Evolutionary conservation across 495 filamentous ascomycete genomes (phyloP).

Genomic region (Aspergillus cavernicola): DNA sequence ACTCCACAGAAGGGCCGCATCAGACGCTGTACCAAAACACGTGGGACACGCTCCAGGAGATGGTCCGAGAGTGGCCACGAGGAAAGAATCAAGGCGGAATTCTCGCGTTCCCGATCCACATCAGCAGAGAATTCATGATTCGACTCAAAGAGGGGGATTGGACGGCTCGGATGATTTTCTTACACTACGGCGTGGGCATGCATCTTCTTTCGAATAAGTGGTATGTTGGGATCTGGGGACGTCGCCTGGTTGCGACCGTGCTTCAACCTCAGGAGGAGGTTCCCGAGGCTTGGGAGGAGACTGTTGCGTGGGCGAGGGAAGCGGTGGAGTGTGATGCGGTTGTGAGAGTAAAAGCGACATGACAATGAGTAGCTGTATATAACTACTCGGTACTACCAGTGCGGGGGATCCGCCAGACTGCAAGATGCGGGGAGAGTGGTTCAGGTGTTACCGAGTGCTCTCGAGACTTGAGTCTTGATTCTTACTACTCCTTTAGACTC

Average conservation of each 20-base stretch:
- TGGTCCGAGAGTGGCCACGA: conserved; percentile 33
- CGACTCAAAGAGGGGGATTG: conserved; percentile 32
- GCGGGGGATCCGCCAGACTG: too few species aligned
- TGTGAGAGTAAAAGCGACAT: too few species aligned
- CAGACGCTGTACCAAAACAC: conserved; percentile 20
- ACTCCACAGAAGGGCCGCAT: conserved; percentile 12
- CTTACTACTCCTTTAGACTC: too few species aligned
- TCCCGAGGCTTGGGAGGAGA: conserved; percentile 29
- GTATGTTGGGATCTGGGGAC: conserved; percentile 37
- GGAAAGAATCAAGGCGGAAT: conserved; percentile 30
- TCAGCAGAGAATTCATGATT: conserved; percentile 26
- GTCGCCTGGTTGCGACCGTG: conserved; percentile 32
- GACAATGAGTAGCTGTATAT: too few species aligned
- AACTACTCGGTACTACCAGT: too few species aligned
- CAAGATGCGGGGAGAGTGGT: too few species aligned
- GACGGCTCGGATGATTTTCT: conserved; percentile 34
- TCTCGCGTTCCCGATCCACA: conserved; percentile 36
- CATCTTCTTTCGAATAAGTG: conserved; percentile 35
- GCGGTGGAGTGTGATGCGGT: conserved; percentile 26
- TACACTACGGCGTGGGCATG: conserved; percentile 36
- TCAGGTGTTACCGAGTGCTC: too few species aligned
- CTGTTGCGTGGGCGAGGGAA: conserved; percentile 30
- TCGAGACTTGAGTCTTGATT: too few species aligned
- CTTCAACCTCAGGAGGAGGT: conserved; percentile 28
- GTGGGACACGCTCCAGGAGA: conserved; percentile 29